These are phyloP conservation scores for Agastache rugosa DNA, from an alignment of 257 asterid species.

Conservation along the genomic window DNA sequence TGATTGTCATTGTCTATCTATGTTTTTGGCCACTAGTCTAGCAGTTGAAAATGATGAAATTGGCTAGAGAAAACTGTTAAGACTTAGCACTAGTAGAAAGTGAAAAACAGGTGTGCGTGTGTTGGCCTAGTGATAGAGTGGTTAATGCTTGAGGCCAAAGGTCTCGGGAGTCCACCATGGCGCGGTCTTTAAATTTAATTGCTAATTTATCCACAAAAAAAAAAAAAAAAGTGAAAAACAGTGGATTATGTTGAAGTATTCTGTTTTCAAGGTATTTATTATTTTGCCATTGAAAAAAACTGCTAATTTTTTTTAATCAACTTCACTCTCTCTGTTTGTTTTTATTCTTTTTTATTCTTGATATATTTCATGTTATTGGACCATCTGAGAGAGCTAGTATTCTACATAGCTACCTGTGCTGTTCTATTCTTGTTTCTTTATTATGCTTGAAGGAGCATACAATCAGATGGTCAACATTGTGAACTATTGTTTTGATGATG, in stretches of 20 bases:
- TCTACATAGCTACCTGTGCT: constrained; percentile 26
- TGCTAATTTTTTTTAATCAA: not conserved
- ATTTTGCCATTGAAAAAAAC: not conserved
- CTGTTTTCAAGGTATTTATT: not conserved
- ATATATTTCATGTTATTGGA: constrained; percentile 11
- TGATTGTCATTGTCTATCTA: constrained; percentile 7
- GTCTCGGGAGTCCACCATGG: too few relatives aligned
- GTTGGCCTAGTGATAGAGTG: too few relatives aligned
- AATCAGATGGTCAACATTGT: constrained; percentile 16
- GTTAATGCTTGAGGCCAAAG: too few relatives aligned
- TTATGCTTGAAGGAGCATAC: constrained; percentile 6
- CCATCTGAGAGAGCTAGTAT: constrained; percentile 3
- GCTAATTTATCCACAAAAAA: too few relatives aligned
- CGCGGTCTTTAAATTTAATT: too few relatives aligned
- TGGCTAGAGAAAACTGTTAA: constrained; percentile 8
- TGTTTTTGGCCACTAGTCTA: constrained; percentile 8
- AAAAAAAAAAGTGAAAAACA: constrained; percentile 2
- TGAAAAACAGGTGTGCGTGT: constrained; percentile 1
- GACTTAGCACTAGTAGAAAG: constrained; percentile 10
- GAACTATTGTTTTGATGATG: constrained; percentile 26
- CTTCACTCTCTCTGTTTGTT: not conserved
- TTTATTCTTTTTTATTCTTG: not conserved
- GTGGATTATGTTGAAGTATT: not conserved
- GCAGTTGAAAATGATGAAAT: constrained; percentile 5
- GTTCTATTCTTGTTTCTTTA: constrained; percentile 16